A percentile compares a stretch with the other conserved stretches of the same genome.
These are phyloP conservation scores for Bipolaris zeicola DNA, from an alignment of 2,329 filamentous ascomycete genomes.

Conservation along the genomic window DNA sequence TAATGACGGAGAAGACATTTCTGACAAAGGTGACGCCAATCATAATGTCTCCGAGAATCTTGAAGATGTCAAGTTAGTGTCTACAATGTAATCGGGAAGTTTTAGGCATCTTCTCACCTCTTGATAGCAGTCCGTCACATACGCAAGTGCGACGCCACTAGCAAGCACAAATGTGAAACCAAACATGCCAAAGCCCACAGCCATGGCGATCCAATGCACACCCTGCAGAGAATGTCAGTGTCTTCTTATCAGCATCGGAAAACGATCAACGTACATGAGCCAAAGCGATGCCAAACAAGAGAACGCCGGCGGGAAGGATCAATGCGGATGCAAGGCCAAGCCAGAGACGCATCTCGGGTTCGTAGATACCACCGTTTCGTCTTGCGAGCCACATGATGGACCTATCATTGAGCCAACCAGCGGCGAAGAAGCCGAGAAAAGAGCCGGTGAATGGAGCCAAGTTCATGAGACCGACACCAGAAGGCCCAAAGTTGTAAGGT, in stretches of 20 bases:
- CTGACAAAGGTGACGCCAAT: conserved; percentile 54
- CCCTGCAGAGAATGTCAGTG: conserved; percentile 22
- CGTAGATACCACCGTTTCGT: conserved; percentile 50
- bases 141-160: conserved; percentile 47
- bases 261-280: conserved; percentile 20
- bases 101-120: conserved; percentile 5
- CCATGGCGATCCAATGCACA: conserved; percentile 34
- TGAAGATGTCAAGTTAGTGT: background rate
- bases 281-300: conserved; percentile 49
- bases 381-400: conserved; percentile 43
- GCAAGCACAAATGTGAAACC: conserved; percentile 46
- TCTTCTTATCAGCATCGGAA: background rate
- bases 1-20: conserved; percentile 52
- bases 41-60: conserved; percentile 55
- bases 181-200: conserved; percentile 48
- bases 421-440: conserved; percentile 33
- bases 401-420: conserved; percentile 29
- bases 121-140: conserved; percentile 47
- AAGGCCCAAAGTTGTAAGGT: conserved; percentile 51
- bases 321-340: conserved; percentile 42
- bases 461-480: conserved; percentile 49
- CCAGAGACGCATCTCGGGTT: conserved; percentile 55
- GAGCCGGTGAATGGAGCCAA: conserved; percentile 51
- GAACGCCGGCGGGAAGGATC: conserved; percentile 42
- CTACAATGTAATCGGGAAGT: background rate